Evolutionary conservation across 2,329 filamentous ascomycete species (phyloP).

Genomic region (Sarocladiaceae sp.): DNA sequence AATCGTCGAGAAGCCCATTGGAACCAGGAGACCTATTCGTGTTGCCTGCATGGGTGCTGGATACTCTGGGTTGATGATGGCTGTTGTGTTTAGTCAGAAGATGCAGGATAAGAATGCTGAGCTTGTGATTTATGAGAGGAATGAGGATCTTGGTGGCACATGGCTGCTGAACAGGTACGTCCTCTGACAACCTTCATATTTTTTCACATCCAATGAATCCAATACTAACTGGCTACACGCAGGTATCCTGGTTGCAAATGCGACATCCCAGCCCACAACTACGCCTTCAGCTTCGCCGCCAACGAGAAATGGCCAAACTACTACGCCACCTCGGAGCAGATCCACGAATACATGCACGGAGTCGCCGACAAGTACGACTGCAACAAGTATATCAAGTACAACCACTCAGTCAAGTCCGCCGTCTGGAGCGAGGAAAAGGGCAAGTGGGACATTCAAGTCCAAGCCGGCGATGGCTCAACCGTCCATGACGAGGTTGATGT

Average conservation of each 20-base stretch:
- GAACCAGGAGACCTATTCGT: constrained; percentile 15
- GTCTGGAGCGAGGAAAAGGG: constrained; percentile 5
- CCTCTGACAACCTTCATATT: neutral
- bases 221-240: neutral
- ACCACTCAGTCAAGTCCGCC: constrained; percentile 24
- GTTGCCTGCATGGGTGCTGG: constrained; percentile 29
- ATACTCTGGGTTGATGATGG: constrained; percentile 27
- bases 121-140: constrained; percentile 11
- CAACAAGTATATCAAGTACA: constrained; percentile 48
- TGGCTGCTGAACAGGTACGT: constrained; percentile 8
- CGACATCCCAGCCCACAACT: constrained; percentile 13
- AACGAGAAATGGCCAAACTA: constrained; percentile 15
- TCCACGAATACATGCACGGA: constrained; percentile 31
- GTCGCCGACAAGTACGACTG: constrained; percentile 58
- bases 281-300: constrained; percentile 13
- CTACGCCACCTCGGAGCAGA: constrained; percentile 13
- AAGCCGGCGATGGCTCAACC: neutral
- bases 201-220: too few species aligned
- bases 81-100: constrained; percentile 21
- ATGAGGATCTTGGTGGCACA: constrained; percentile 11
- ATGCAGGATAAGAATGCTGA: constrained; percentile 14
- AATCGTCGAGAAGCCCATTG: neutral
- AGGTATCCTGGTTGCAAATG: constrained; percentile 12
- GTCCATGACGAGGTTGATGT: constrained; percentile 11
- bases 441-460: constrained; percentile 11